phyloP scores from a whole-genome alignment of 2,329 filamentous ascomycete genomes.

The Pseudocercospora macadamiae region DNA sequence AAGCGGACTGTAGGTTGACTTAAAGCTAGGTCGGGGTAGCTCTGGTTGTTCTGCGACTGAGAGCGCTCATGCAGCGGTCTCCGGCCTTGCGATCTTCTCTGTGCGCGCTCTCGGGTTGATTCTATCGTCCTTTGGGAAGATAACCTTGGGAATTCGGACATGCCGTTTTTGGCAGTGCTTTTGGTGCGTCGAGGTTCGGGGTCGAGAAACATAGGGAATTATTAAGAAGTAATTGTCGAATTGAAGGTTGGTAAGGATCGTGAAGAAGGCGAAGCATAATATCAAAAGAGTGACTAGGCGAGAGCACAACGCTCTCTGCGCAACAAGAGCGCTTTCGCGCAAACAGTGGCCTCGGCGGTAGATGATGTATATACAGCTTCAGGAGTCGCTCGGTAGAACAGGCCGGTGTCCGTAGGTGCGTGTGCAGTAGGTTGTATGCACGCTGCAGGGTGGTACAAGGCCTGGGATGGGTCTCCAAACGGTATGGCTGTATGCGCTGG shows the following conservation, averaged over 20 bases:
- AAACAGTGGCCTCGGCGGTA: constrained; percentile 20
- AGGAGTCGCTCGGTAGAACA: constrained; percentile 23
- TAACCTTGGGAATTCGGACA: constrained; percentile 19
- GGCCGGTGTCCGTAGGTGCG: background rate
- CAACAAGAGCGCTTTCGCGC: constrained; percentile 20
- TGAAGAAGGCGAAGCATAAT: constrained; percentile 17
- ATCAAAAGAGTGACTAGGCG: constrained; percentile 25
- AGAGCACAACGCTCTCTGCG: constrained; percentile 26
- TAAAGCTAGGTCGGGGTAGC: constrained; percentile 12
- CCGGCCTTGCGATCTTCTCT: constrained; percentile 14
- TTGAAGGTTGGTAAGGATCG: constrained; percentile 23
- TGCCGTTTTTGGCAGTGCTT: constrained; percentile 8
- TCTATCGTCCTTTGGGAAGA: constrained; percentile 2
- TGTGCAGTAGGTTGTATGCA: constrained; percentile 20
- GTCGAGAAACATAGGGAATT: constrained; percentile 37
- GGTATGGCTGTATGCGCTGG: constrained; percentile 12
- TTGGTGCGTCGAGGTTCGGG: constrained; percentile 32
- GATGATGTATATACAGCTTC: constrained; percentile 29
- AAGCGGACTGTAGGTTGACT: constrained; percentile 38
- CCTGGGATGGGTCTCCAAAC: constrained; percentile 7
- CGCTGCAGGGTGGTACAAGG: constrained; percentile 19
- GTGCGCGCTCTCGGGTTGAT: background rate
- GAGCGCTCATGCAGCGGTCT: constrained; percentile 34
- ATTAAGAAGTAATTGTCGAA: constrained; percentile 12
- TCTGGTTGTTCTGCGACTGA: constrained; percentile 30